Evolutionary conservation across 495 filamentous ascomycete genomes (phyloP), one percentile per base, ranked within the genome.

Genomic region (Aspergillus asperescens): DNA sequence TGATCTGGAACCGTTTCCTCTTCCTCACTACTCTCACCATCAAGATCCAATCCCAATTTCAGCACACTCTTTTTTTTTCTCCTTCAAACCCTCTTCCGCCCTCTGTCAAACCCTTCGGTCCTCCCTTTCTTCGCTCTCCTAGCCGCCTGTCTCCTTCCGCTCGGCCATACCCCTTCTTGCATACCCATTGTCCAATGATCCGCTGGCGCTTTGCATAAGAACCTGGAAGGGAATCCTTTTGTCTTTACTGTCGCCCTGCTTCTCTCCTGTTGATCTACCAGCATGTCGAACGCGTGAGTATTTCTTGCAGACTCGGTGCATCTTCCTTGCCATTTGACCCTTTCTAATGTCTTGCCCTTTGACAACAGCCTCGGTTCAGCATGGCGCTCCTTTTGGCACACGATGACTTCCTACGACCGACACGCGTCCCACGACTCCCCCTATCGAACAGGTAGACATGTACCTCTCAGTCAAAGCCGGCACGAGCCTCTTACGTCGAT

Each of bases 321-420:
- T 5, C 24, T 28, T 35, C 7, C 29, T 28, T 16, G 7, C 46
- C 4, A n/a, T 12, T 20, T 22, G 12, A 15, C 19, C n/a, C 18
- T 20, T 32, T 31, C 34, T 35, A 49, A 50, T 46, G 31, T 15
- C 24, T 16, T 27, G 15, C 40, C 47, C 57, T n/a, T 48, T 54
- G 7, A 19, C 19, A 23, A 28, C 52, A 87, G 85, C 54, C 62
- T 91, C 55, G 76, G 77, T 49, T 74, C 75, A 46, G 73, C 80
- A 69, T 82, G 87, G 70, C 81, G 82, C 59, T 87, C 86, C 57
- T 89, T 96, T 72, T 96, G 92, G 92, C 92, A 97, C 78, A 86
- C 89, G 47, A 93, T 96, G 89, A 95, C 90, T 70, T 79, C 77
- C 62, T 68, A 80, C 72, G 75, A 87, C 64, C 77, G 83, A 78